Evolutionary conservation across 1,284 basidiomycete species (phyloP).

Genomic region (Ustilago crameri): DNA sequence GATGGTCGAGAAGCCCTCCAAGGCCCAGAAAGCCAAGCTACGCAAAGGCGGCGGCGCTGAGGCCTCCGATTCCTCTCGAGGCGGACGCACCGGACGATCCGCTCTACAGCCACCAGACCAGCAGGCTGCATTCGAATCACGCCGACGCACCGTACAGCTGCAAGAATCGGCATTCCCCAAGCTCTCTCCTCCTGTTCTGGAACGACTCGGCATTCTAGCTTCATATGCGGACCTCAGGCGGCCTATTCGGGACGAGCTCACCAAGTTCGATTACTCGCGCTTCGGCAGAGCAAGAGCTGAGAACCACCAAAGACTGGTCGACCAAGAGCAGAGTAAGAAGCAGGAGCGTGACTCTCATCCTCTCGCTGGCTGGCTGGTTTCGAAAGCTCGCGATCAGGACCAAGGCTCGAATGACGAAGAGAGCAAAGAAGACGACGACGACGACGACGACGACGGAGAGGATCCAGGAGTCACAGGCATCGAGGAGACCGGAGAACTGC

Average conservation of each 20-base stretch:
- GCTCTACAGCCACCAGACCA: slow-evolving; percentile 36
- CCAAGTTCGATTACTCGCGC: slow-evolving; percentile 40
- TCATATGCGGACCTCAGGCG: slow-evolving; percentile 42
- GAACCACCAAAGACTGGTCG: slow-evolving; percentile 23
- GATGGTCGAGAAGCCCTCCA: slow-evolving; percentile 52
- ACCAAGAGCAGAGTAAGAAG: slow-evolving; percentile 14
- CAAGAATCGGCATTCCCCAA: slow-evolving; percentile 57
- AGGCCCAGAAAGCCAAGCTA: slow-evolving; percentile 46
- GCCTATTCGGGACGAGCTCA: slow-evolving; percentile 31
- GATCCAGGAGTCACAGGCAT: slow-evolving; percentile 28
- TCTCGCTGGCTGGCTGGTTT: slow-evolving; percentile 29
- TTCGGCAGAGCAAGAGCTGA: slow-evolving; percentile 41
- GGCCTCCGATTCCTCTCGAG: slow-evolving; percentile 8
- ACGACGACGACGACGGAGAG: slow-evolving; percentile 12
- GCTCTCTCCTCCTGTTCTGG: slow-evolving; percentile 47
- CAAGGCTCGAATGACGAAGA: slow-evolving; percentile 7
- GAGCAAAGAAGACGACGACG: slow-evolving; percentile 3
- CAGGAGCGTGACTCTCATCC: slow-evolving; percentile 22
- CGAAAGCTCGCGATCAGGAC: not conserved
- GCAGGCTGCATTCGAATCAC: slow-evolving; percentile 37
- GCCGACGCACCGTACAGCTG: slow-evolving; percentile 37
- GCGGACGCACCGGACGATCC: slow-evolving; percentile 25
- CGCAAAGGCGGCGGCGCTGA: slow-evolving; percentile 19
- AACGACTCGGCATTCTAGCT: slow-evolving; percentile 51
- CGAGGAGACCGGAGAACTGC: slow-evolving; percentile 38